Conservation (phyloP, 768 basidiomycete species). For the Nevesoporus exiguus region DNA sequence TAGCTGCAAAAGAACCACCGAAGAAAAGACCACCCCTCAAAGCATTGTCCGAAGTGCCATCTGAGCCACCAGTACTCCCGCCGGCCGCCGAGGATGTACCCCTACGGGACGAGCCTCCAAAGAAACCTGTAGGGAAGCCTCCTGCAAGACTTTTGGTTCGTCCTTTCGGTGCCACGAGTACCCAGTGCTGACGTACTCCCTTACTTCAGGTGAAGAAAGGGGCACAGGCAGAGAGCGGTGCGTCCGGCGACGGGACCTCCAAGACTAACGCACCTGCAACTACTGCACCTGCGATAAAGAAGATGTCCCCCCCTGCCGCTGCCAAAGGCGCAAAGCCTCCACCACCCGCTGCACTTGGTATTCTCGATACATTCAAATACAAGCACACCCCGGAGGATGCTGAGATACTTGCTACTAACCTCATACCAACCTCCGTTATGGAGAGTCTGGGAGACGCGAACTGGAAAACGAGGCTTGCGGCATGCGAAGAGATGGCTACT, state of each 20-base stretch:
- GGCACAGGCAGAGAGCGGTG: constrained; percentile 33
- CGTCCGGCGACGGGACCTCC: constrained; percentile 9
- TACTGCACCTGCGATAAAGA: constrained; percentile 38
- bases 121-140: constrained; percentile 50
- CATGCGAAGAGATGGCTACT: constrained; percentile 76
- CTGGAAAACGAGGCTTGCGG: constrained; percentile 90
- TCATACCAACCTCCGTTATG: constrained; percentile 68
- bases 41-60: constrained; percentile 11
- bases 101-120: constrained; percentile 33
- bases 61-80: constrained; percentile 21
- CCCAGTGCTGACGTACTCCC: constrained; percentile 1
- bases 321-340: constrained; percentile 47
- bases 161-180: neutral
- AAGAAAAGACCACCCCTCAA: constrained; percentile 39
- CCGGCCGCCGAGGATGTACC: constrained; percentile 9
- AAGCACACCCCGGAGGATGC: constrained; percentile 92
- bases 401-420: constrained; percentile 67
- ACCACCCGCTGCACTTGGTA: constrained; percentile 46
- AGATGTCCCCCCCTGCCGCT: constrained; percentile 38
- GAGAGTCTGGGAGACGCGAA: constrained; percentile 79
- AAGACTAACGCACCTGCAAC: constrained; percentile 29
- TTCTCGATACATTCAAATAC: constrained; percentile 85
- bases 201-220: constrained; percentile 51
- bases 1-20: constrained; percentile 31
- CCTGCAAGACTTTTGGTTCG: constrained; percentile 45